Evolutionary conservation across 148 eudicot genomes (phyloP), one percentile per base, ranked within the genome.

Genomic region (Polygonum maritimum): DNA sequence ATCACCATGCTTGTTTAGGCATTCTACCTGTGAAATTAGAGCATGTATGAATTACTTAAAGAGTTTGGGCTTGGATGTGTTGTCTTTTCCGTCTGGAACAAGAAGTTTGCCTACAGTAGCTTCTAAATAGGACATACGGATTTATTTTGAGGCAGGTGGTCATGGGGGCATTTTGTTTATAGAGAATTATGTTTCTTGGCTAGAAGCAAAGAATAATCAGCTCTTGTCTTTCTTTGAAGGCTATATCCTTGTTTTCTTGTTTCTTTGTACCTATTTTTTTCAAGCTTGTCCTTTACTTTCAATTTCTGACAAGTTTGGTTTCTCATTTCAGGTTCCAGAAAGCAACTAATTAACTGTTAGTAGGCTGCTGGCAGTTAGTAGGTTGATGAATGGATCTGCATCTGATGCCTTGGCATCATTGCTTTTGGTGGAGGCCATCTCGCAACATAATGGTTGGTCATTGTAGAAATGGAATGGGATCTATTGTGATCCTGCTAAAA

Each of bases 381-480:
- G 85, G 78, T 77, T 95, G 81, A 91, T 95, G 78, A 95, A 95
- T 83, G 94, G 88, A 74, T 94, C 97, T 26, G 92, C 91, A 79
- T 96, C 97, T 55, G 99, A 95, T 82, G 94, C 99, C 41, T 78
- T 95, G 82, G 91, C 96, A 76, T 97, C 97, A 72, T 72, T 92
- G 84, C 85, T 95, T 74, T 82, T 95, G 60, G 99, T 91, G 72
- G 99, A 92, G 77, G 94, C 84, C 47, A 92, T 90, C 76, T 81
- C 92, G 84, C 86, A 69, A 75, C 89, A 92, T 74, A 87, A 78
- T 81, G 89, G 94, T 55, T 92, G 99, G 97, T 92, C 97, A 49
- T 82, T 95, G 63, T 76, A 85, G 48, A 84, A 83, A 81, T 95
- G 99, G 99, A 92, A 81, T 83, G 89, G 88, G 62, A 89, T 92